phyloP scores from a whole-genome alignment of 129 eudicot genomes.

The Tagetes patula region DNA sequence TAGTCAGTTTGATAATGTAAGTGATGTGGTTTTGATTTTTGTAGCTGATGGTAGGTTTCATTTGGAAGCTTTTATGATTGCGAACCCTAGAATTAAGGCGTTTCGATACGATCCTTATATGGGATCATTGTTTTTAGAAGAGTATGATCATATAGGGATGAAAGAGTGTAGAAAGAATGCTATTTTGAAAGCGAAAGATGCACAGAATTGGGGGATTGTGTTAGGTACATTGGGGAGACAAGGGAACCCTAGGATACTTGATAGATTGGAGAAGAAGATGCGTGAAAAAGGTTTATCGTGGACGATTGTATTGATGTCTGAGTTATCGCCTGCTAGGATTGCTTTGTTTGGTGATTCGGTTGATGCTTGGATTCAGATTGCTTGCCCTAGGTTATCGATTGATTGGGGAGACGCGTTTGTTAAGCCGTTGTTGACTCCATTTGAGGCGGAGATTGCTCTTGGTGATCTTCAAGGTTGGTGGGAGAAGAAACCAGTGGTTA shows the following conservation, averaged over 20 bases:
- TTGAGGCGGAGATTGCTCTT: slow-evolving; percentile 67
- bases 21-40: slow-evolving; percentile 60
- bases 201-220: slow-evolving; percentile 82
- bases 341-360: slow-evolving; percentile 84
- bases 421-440: slow-evolving; percentile 7
- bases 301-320: slow-evolving; percentile 85
- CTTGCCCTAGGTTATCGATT: slow-evolving; percentile 89
- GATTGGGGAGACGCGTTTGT: slow-evolving; percentile 96
- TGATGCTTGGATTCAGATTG: slow-evolving; percentile 95
- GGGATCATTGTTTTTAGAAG: slow-evolving; percentile 79
- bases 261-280: slow-evolving; percentile 84
- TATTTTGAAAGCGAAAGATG: slow-evolving; percentile 50
- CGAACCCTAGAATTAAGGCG: slow-evolving; percentile 74
- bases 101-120: slow-evolving; percentile 86
- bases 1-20: slow-evolving; percentile 4
- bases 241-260: slow-evolving; percentile 81
- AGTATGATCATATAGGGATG: slow-evolving; percentile 93
- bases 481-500: slow-evolving; percentile 52
- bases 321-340: slow-evolving; percentile 73
- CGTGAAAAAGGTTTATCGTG: slow-evolving; percentile 61
- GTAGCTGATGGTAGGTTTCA: slow-evolving; percentile 98
- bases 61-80: slow-evolving; percentile 94
- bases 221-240: slow-evolving; percentile 93
- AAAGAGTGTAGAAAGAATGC: slow-evolving; percentile 72
- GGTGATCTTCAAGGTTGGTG: slow-evolving; percentile 95